A percentile compares a stretch with the other conserved stretches of the same genome.
phyloP scores from a whole-genome alignment of 2,329 filamentous ascomycete genomes.

The Myriosclerotinia scirpicola region DNA sequence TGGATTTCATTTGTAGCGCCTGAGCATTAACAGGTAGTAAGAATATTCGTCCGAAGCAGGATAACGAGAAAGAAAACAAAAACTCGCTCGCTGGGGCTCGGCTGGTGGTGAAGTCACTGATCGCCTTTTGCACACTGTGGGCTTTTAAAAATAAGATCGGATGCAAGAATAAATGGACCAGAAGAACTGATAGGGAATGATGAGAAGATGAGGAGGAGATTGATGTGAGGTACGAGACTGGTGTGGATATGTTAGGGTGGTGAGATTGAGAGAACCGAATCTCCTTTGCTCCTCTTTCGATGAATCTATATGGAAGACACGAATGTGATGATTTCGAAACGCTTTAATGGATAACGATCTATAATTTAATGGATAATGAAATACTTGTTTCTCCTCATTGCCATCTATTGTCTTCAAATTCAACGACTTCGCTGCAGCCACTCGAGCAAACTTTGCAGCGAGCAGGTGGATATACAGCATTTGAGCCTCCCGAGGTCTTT shows the following conservation, averaged over 20 bases:
- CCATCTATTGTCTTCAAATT: not conserved
- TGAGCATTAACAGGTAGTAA: not conserved
- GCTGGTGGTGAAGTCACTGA: not conserved
- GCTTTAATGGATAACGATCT: not conserved
- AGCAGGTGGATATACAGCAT: fast-evolving
- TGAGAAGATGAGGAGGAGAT: not conserved
- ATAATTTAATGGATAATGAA: slow-evolving; percentile 3
- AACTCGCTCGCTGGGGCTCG: not conserved
- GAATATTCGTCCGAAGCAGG: not conserved
- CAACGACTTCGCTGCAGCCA: not conserved
- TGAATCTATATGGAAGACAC: not conserved
- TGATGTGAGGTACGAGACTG: not conserved
- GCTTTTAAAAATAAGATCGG: not conserved
- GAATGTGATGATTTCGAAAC: not conserved
- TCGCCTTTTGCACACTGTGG: not conserved
- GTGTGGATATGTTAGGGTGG: not conserved
- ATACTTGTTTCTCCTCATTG: not conserved
- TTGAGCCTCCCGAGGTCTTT: not conserved
- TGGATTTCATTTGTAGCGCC: not conserved
- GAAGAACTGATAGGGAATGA: not conserved
- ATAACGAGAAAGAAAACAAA: no score
- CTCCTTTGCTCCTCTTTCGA: not conserved
- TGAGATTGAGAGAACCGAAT: not conserved
- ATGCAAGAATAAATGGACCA: not conserved
- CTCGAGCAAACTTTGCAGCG: not conserved